Percentiles rank a stretch among this genome's conserved stretches.
These are phyloP conservation scores for Ascochyta viciae-villosae DNA, from an alignment of 2,329 filamentous ascomycete genomes.

Conservation along the genomic window DNA sequence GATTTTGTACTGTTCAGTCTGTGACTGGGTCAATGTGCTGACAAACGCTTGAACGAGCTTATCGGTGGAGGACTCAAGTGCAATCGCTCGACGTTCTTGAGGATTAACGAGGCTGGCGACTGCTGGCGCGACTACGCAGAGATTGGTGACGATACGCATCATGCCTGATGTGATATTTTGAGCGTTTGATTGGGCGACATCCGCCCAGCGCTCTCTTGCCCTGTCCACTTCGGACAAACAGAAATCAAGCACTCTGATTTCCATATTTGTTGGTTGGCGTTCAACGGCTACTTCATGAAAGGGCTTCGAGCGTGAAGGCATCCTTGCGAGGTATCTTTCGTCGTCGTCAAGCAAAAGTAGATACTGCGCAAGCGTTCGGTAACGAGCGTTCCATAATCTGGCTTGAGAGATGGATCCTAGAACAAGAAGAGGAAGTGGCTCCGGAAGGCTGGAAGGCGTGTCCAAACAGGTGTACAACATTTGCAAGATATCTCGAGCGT, in stretches of 20 bases:
- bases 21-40: constrained; percentile 44
- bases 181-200: constrained; percentile 51
- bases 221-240: constrained; percentile 55
- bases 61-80: constrained; percentile 31
- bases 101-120: constrained; percentile 26
- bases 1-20: constrained; percentile 53
- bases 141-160: constrained; percentile 57
- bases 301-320: not conserved
- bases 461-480: constrained; percentile 76
- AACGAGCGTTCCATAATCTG: constrained; percentile 52
- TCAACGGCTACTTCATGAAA: constrained; percentile 22
- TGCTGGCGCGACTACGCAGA: constrained; percentile 55
- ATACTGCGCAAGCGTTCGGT: constrained; percentile 56
- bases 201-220: constrained; percentile 54
- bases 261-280: constrained; percentile 31
- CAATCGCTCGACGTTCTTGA: constrained; percentile 31
- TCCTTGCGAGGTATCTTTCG: constrained; percentile 11
- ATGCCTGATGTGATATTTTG: constrained; percentile 58
- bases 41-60: constrained; percentile 39
- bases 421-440: constrained; percentile 38
- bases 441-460: constrained; percentile 40
- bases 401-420: constrained; percentile 54
- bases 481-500: constrained; percentile 70
- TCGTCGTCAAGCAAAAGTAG: constrained; percentile 51
- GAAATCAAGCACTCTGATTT: constrained; percentile 52